phyloP scores from a whole-genome alignment of 2,329 filamentous ascomycete genomes.

The Lachnum nothofagi region DNA sequence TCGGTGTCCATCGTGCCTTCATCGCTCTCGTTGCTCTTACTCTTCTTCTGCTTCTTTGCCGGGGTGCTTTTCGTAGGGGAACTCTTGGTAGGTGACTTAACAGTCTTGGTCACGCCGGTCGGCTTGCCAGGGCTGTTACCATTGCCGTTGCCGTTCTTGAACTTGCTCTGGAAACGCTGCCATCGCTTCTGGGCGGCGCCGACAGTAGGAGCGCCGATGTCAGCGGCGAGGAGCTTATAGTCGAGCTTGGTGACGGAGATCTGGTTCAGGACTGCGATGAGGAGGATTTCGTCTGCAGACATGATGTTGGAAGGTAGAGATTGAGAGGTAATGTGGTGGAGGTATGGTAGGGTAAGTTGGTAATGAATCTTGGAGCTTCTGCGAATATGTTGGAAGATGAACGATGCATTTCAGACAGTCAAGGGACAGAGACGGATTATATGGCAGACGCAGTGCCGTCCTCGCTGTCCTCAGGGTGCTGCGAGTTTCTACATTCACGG shows the following conservation, averaged over 20 bases:
- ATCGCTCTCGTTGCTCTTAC: not conserved
- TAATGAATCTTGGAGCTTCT: not conserved
- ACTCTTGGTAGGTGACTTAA: not conserved
- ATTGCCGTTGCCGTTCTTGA: not conserved
- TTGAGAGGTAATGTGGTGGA: not conserved
- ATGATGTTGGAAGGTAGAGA: not conserved
- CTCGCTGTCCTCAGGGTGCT: too few relatives aligned
- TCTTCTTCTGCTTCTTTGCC: not conserved
- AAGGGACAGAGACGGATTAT: too few relatives aligned
- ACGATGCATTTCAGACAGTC: too few relatives aligned
- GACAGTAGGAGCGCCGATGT: not conserved
- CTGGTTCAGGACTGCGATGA: not conserved
- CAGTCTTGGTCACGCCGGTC: not conserved
- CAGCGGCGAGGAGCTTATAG: not conserved
- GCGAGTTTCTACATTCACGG: too few relatives aligned
- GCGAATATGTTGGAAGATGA: not conserved
- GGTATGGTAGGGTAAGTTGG: not conserved
- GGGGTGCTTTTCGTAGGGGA: not conserved
- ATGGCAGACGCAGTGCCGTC: too few relatives aligned
- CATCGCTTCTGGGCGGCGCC: not conserved
- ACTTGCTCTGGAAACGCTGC: not conserved
- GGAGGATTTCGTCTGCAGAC: not conserved
- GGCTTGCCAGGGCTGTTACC: not conserved
- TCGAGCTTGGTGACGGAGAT: not conserved
- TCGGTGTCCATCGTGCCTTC: not conserved